A percentile compares a stretch with the other conserved stretches of the same genome.
phyloP scores from a whole-genome alignment of 352 stramenopile species.

The Phytophthora pini region DNA sequence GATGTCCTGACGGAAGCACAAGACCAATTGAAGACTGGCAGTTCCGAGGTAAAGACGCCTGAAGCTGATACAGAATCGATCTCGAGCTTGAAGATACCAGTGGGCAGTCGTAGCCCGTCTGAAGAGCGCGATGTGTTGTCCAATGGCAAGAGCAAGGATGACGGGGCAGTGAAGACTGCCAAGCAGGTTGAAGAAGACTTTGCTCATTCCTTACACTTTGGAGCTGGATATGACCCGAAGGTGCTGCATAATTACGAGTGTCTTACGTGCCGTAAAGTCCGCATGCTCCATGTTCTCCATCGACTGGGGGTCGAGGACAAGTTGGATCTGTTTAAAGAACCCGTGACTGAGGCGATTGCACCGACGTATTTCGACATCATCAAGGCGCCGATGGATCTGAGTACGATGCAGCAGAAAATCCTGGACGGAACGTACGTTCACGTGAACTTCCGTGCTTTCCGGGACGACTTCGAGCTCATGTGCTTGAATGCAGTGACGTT shows the following conservation, averaged over 20 bases:
- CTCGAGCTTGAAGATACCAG: constrained; percentile 23
- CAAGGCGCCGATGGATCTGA: constrained; percentile 93
- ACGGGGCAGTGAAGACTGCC: constrained; percentile 47
- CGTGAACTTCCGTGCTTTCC: constrained; percentile 80
- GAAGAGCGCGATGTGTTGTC: constrained; percentile 27
- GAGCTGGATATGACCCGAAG: constrained; percentile 68
- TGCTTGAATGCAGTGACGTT: constrained; percentile 96
- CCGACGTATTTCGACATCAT: constrained; percentile 94
- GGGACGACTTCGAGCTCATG: constrained; percentile 95
- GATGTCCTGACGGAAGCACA: constrained; percentile 51
- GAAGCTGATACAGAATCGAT: constrained; percentile 18
- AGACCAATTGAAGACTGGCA: constrained; percentile 6
- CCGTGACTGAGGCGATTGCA: constrained; percentile 93
- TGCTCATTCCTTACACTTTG: constrained; percentile 66
- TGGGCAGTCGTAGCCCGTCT: constrained; percentile 28
- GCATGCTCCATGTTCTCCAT: constrained; percentile 75
- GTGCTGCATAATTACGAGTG: constrained; percentile 86
- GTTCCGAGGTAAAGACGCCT: not conserved
- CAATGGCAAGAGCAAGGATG: constrained; percentile 31
- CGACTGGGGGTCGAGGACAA: constrained; percentile 80
- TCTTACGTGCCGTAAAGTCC: constrained; percentile 77
- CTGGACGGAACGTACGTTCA: constrained; percentile 74
- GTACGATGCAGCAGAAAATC: constrained; percentile 87
- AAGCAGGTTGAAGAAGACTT: constrained; percentile 73
- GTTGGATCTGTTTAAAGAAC: constrained; percentile 92